A percentile compares a stretch with the other conserved stretches of the same genome.
These are phyloP conservation scores for Plasmodium blacklocki DNA, from an alignment of 169 alveolate genomes.

Conservation along the genomic window DNA sequence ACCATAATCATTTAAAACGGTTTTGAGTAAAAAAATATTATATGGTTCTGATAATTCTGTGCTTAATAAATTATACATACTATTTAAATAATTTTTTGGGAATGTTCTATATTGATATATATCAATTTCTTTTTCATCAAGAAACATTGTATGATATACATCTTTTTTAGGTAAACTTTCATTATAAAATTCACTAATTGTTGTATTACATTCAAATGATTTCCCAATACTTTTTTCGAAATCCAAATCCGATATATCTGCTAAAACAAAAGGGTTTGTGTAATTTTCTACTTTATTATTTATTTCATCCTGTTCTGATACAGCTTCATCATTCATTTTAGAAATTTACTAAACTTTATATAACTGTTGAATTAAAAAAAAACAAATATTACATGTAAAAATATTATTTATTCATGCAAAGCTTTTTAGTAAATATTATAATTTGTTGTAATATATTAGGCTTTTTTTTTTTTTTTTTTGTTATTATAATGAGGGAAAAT, in stretches of 20 bases:
- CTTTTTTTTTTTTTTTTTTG: no score
- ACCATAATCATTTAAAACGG: slow-evolving; percentile 50
- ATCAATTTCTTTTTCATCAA: slow-evolving; percentile 48
- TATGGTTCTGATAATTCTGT: slow-evolving; percentile 75
- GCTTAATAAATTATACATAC: slow-evolving; percentile 58
- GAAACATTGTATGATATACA: slow-evolving; percentile 42
- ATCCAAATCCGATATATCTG: slow-evolving; percentile 37
- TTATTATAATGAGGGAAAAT: no score
- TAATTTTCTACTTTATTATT: slow-evolving; percentile 33
- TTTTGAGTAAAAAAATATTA: slow-evolving; percentile 70
- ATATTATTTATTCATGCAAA: no score
- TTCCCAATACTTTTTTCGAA: slow-evolving; percentile 33
- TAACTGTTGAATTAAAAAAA: not conserved
- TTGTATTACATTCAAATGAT: slow-evolving; percentile 9
- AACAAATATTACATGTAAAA: not conserved
- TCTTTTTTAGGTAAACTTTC: slow-evolving; percentile 17
- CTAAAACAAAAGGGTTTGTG: slow-evolving; percentile 9
- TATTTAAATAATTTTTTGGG: slow-evolving; percentile 63
- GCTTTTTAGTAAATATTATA: no score
- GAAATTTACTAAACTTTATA: slow-evolving; percentile 12
- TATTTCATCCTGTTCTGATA: slow-evolving; percentile 39
- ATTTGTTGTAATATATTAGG: no score
- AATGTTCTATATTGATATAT: slow-evolving; percentile 60
- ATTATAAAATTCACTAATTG: not conserved
- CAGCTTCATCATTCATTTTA: slow-evolving; percentile 15